Evolutionary conservation across 2,329 filamentous ascomycete species (phyloP).

Genomic region (Tolypocladium ophioglossoides): DNA sequence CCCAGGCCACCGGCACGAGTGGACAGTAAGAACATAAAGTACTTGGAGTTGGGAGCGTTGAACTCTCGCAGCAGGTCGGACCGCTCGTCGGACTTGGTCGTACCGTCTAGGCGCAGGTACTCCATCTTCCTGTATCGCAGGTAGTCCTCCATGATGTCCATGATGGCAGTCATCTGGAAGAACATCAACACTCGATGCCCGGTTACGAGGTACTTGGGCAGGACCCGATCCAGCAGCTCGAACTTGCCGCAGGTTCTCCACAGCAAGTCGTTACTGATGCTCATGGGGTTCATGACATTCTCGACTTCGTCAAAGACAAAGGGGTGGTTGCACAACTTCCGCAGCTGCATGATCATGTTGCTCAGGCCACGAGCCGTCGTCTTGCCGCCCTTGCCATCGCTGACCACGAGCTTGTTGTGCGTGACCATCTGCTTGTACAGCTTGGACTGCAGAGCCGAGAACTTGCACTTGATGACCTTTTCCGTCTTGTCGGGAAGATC

Average conservation of each 20-base stretch:
- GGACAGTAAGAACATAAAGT: constrained; percentile 97
- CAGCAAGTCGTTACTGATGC: constrained; percentile 79
- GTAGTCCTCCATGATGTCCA: constrained; percentile 99
- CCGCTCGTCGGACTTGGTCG: constrained; percentile 94
- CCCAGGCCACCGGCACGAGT: constrained; percentile 96
- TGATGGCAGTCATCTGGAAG: constrained; percentile 99
- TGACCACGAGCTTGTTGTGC: constrained; percentile 88
- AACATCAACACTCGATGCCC: constrained; percentile 98
- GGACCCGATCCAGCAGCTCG: constrained; percentile 79
- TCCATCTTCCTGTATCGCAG: constrained; percentile 71
- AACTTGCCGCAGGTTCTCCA: constrained; percentile 98
- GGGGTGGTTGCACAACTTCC: constrained; percentile 97
- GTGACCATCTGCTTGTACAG: constrained; percentile 97
- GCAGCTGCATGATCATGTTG: constrained; percentile 99
- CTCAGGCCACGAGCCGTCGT: constrained; percentile 87
- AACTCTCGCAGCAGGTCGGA: constrained; percentile 82
- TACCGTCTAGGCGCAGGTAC: constrained; percentile 90
- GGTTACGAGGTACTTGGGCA: constrained; percentile 86
- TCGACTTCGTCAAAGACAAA: constrained; percentile 98
- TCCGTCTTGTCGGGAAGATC: constrained; percentile 98
- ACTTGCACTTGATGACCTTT: constrained; percentile 98
- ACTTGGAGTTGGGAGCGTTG: constrained; percentile 81
- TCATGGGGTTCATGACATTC: constrained; percentile 90
- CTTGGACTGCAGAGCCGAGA: constrained; percentile 86
- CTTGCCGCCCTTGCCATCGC: constrained; percentile 92